phyloP scores from a whole-genome alignment of 2,329 filamentous ascomycete species.

The Pseudogymnoascus sp. region DNA sequence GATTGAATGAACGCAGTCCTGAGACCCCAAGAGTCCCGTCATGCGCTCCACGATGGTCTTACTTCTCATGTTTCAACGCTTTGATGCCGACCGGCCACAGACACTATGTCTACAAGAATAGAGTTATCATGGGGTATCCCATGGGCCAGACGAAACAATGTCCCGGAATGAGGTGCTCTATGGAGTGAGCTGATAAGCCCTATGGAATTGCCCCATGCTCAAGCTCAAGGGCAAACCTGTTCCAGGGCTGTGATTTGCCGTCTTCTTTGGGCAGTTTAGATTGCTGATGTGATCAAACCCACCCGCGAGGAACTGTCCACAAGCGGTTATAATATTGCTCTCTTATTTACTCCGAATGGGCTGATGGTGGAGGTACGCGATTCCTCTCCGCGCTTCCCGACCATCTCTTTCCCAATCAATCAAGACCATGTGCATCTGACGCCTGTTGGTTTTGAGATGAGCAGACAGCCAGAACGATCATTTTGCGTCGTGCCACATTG shows the following conservation, averaged over 20 bases:
- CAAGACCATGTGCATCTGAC: neutral
- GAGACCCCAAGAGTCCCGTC: neutral
- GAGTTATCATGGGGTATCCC: conserved; percentile 5
- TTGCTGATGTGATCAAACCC: conserved; percentile 4
- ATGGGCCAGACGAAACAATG: conserved; percentile 7
- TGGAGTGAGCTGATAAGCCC: neutral
- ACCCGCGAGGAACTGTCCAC: neutral
- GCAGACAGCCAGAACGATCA: neutral
- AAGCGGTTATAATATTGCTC: conserved; percentile 6
- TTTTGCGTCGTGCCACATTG: neutral
- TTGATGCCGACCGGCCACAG: neutral
- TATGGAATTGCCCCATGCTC: conserved; percentile 5
- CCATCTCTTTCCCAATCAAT: conserved; percentile 1
- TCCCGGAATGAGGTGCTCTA: conserved; percentile 4
- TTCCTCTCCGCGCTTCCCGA: neutral
- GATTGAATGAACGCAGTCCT: conserved; percentile 2
- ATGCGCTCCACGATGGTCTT: conserved; percentile 8
- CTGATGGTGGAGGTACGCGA: neutral
- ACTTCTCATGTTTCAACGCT: conserved; percentile 6
- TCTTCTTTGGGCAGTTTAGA: neutral
- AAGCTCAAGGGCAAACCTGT: neutral
- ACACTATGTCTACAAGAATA: neutral
- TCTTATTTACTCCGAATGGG: neutral
- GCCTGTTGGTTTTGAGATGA: conserved; percentile 5
- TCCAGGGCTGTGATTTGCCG: neutral